Evolutionary conservation across 352 stramenopile genomes (phyloP), one percentile per base, ranked within the genome.

Genomic region (Globisporangium uncinulatum): DNA sequence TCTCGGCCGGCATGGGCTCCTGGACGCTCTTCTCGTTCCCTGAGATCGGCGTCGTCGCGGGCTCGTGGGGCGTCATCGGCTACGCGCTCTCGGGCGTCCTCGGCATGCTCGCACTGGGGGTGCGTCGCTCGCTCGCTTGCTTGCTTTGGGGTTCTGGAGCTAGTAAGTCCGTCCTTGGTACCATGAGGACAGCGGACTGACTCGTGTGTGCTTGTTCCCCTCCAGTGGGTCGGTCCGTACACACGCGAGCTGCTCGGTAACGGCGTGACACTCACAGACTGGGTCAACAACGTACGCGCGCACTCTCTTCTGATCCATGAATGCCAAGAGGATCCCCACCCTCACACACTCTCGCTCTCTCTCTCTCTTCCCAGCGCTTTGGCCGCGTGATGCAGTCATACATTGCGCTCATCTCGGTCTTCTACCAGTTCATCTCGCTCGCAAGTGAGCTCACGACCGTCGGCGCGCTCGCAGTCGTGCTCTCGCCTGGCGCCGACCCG

Each of bases 341-440:
- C 24, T 29, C 24, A 29, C 47, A 39, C 46, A 39, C 7, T 59
- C 17, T 46, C 14, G 43, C 19, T 48, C 14, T 31, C 52, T 32
- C 11, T 61, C 4, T 17, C 15, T 9, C 10, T n/a, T n/a, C 19
- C 10, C 71, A 83, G 44, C 75, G 79, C 29, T 92, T 85, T 53
- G 79, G 79, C 32, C 74, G 76, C 45, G 44, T 70, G 20, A 87
- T 87, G 76, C 79, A 92, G 46, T 63, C 79, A 10, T 89, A 89
- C 67, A 66, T 87, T 21, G 66, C 68, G 15, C 63, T 85, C 56
- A 79, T 89, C 47, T 74, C 82, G 17, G 66, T 89, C 39, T 89
- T 92, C 51, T 89, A 86, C 73, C 82, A 92, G 68, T 88, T 92
- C 56, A 87, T 92, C 67, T 92, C 75, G 42, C 61, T 92, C 19